Conservation (phyloP, 805 yeast genomes). For the Metschnikowia continentalis region DNA sequence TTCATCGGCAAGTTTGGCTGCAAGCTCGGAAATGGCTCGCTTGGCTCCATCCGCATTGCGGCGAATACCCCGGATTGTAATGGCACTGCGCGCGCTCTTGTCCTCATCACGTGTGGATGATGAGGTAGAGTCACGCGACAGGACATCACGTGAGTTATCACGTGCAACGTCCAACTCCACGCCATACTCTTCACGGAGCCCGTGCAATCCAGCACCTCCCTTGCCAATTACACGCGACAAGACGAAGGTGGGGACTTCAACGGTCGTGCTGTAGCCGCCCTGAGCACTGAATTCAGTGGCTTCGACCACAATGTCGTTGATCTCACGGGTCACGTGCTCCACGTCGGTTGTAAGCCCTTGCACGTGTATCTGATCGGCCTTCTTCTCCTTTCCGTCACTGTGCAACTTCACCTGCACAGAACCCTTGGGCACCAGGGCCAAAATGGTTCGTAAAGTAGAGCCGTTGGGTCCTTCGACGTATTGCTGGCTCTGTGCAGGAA, state of each 20-base stretch:
- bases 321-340: slow-evolving; percentile 45
- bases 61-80: slow-evolving; percentile 65
- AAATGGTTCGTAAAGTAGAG: slow-evolving; percentile 49
- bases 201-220: slow-evolving; percentile 70
- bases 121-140: no score
- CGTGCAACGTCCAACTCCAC: slow-evolving; percentile 73
- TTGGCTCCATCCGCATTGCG: slow-evolving; percentile 73
- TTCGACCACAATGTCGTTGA: slow-evolving; percentile 53
- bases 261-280: slow-evolving; percentile 41
- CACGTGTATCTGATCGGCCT: slow-evolving; percentile 53
- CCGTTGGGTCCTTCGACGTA: slow-evolving; percentile 58
- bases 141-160: slow-evolving; percentile 2
- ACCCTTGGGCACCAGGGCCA: slow-evolving; percentile 32
- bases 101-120: slow-evolving; percentile 32
- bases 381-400: slow-evolving; percentile 29
- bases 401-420: slow-evolving; percentile 48
- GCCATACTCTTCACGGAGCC: slow-evolving; percentile 66
- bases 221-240: slow-evolving; percentile 86
- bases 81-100: slow-evolving; percentile 36
- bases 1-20: slow-evolving; percentile 83
- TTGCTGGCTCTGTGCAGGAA: slow-evolving; percentile 55
- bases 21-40: slow-evolving; percentile 50
- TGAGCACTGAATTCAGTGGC: slow-evolving; percentile 43
- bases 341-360: slow-evolving; percentile 72
- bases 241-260: slow-evolving; percentile 61